Percentiles rank a stretch among this genome's conserved stretches.
phyloP scores from a whole-genome alignment of 2,329 filamentous ascomycete genomes.

The Monilinia fructigena region DNA sequence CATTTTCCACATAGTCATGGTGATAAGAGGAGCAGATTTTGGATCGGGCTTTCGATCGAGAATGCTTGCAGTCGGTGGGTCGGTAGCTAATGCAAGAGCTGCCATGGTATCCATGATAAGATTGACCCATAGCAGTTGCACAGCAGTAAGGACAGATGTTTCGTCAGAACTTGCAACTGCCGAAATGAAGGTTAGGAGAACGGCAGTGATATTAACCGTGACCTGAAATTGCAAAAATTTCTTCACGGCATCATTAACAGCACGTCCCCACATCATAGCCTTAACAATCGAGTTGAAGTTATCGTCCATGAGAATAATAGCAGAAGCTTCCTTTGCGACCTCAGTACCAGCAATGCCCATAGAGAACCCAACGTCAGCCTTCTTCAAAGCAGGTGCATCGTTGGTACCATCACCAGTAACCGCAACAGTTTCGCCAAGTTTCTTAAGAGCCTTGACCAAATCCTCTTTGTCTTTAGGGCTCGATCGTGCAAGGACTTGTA shows the following conservation, averaged over 20 bases:
- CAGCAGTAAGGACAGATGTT: slow-evolving; percentile 70
- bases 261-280: slow-evolving; percentile 60
- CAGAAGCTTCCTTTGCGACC: slow-evolving; percentile 60
- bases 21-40: slow-evolving; percentile 75
- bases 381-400: slow-evolving; percentile 64
- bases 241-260: slow-evolving; percentile 54
- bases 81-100: slow-evolving; percentile 71
- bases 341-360: slow-evolving; percentile 68
- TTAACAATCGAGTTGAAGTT: slow-evolving; percentile 64
- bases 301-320: slow-evolving; percentile 62
- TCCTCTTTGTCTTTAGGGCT: slow-evolving; percentile 69
- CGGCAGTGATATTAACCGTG: slow-evolving; percentile 78
- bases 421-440: slow-evolving; percentile 64
- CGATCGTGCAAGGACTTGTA: slow-evolving; percentile 67
- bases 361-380: slow-evolving; percentile 65
- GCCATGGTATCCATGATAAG: slow-evolving; percentile 85
- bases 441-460: slow-evolving; percentile 62
- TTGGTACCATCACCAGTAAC: slow-evolving; percentile 68
- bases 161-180: slow-evolving; percentile 64
- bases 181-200: slow-evolving; percentile 73
- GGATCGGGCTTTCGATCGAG: slow-evolving; percentile 72
- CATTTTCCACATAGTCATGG: slow-evolving; percentile 98
- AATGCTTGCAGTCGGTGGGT: slow-evolving; percentile 67
- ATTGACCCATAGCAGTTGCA: slow-evolving; percentile 81
- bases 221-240: slow-evolving; percentile 60